These are phyloP conservation scores for Hericium alpestre DNA, from an alignment of 768 basidiomycete genomes.

Conservation along the genomic window DNA sequence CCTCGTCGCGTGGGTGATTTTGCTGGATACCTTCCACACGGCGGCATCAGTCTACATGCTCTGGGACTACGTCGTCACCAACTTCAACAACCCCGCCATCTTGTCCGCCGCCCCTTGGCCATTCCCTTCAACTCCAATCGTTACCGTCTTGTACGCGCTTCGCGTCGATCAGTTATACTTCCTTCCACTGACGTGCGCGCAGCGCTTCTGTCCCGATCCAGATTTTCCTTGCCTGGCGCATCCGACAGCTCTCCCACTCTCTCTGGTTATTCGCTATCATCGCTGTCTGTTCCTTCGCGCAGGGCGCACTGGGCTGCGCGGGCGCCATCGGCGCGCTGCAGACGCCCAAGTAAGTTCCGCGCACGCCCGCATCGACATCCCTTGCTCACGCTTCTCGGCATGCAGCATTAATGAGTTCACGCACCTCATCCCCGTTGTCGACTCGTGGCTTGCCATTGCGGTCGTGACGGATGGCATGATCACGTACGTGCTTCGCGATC, in stretches of 20 bases:
- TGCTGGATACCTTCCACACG: slow-evolving; percentile 12
- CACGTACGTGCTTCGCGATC: slow-evolving; percentile 16
- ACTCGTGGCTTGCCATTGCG: slow-evolving; percentile 21
- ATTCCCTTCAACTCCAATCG: slow-evolving; percentile 12
- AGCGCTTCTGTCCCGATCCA: slow-evolving; percentile 25
- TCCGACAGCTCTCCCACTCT: slow-evolving; percentile 17
- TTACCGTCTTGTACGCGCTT: slow-evolving; percentile 18
- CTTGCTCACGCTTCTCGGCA: not conserved
- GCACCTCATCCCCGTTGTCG: slow-evolving; percentile 19
- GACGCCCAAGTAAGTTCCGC: slow-evolving; percentile 14
- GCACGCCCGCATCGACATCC: not conserved
- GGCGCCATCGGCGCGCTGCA: slow-evolving; percentile 17
- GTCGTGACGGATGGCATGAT: slow-evolving; percentile 20
- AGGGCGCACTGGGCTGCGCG: slow-evolving; percentile 17
- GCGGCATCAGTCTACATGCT: slow-evolving; percentile 9
- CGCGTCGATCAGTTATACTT: not conserved
- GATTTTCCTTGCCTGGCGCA: slow-evolving; percentile 23
- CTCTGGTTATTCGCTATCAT: slow-evolving; percentile 15
- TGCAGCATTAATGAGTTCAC: slow-evolving; percentile 17
- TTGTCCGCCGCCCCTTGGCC: slow-evolving; percentile 11
- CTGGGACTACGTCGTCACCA: slow-evolving; percentile 12
- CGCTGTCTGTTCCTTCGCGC: slow-evolving; percentile 13
- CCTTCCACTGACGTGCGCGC: not conserved
- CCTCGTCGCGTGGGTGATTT: slow-evolving; percentile 10
- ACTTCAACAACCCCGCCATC: slow-evolving; percentile 11